Conservation (phyloP, 2,329 filamentous ascomycete species). For the Botrytis pseudocinerea region DNA sequence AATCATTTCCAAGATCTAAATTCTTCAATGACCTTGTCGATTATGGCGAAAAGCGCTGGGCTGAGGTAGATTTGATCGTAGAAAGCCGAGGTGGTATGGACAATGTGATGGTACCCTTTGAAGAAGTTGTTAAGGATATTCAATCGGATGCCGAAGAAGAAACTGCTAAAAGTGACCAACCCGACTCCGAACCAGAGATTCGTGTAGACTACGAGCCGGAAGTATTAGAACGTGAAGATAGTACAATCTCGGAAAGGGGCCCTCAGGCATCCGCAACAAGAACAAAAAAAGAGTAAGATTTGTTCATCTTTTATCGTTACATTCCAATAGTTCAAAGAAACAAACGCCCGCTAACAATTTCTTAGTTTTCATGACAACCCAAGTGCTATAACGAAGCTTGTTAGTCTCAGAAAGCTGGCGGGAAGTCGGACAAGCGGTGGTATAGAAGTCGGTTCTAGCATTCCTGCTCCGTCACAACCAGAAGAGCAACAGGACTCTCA, state of each 20-base stretch:
- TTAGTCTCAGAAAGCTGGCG: not conserved
- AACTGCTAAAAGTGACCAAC: not conserved
- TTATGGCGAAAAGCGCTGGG: slow-evolving; percentile 49
- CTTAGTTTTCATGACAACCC: not conserved
- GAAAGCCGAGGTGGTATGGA: slow-evolving; percentile 46
- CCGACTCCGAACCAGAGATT: slow-evolving; percentile 12
- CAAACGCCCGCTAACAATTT: not conserved
- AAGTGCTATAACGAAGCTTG: not conserved
- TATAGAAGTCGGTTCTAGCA: not conserved
- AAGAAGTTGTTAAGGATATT: slow-evolving; percentile 38
- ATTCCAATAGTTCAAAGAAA: not conserved
- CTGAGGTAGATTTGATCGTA: slow-evolving; percentile 49
- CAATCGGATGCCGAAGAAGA: slow-evolving; percentile 28
- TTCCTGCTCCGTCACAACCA: not conserved
- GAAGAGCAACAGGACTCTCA: not conserved
- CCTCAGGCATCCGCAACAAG: not conserved
- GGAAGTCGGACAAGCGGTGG: not conserved
- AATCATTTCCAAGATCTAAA: slow-evolving; percentile 50
- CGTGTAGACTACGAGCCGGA: slow-evolving; percentile 26
- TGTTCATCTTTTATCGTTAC: not conserved
- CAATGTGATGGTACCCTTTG: slow-evolving; percentile 40
- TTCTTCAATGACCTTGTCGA: slow-evolving; percentile 48
- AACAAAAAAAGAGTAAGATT: not conserved
- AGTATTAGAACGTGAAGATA: not conserved
- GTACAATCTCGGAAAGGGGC: not conserved